phyloP scores from a whole-genome alignment of 345 rosid genomes.

The Eucalyptus marginata region DNA sequence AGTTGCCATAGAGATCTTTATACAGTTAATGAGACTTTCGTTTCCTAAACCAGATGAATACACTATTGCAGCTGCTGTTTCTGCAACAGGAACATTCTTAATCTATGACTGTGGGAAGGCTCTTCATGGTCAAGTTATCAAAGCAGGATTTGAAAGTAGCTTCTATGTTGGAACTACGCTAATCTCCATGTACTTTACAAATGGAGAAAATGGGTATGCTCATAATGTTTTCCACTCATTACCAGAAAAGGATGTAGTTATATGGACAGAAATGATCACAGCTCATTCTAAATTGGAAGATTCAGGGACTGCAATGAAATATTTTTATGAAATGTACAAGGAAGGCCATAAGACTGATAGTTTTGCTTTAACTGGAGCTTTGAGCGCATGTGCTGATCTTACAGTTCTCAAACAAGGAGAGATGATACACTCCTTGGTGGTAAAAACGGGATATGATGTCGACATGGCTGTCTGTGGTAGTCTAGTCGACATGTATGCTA shows the following conservation, averaged over 20 bases:
- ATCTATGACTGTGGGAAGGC: slow-evolving; percentile 35
- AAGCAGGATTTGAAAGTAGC: slow-evolving; percentile 37
- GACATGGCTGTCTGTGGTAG: slow-evolving; percentile 64
- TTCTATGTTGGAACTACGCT: slow-evolving; percentile 58
- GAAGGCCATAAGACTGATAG: slow-evolving; percentile 45
- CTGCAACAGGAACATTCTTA: slow-evolving; percentile 27
- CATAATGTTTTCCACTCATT: slow-evolving; percentile 26
- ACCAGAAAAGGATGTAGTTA: slow-evolving; percentile 50
- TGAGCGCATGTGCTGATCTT: slow-evolving; percentile 73
- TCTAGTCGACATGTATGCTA: slow-evolving; percentile 74
- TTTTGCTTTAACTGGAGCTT: slow-evolving; percentile 61
- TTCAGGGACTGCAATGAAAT: slow-evolving; percentile 34
- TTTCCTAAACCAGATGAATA: slow-evolving; percentile 59
- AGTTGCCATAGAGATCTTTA: slow-evolving; percentile 42
- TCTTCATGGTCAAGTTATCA: slow-evolving; percentile 51
- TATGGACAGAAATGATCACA: slow-evolving; percentile 89
- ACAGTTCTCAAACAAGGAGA: slow-evolving; percentile 64
- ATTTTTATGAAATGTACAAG: slow-evolving; percentile 38
- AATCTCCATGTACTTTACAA: slow-evolving; percentile 64
- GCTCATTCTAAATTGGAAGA: slow-evolving; percentile 64
- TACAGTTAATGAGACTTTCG: slow-evolving; percentile 16
- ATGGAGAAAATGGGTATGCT: slow-evolving; percentile 46
- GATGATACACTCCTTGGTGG: slow-evolving; percentile 46
- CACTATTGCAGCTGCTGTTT: slow-evolving; percentile 60
- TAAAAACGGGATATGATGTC: slow-evolving; percentile 37